Evolutionary conservation across 768 basidiomycete species (phyloP).

Genomic region (Leccinum olivaceopallidum): DNA sequence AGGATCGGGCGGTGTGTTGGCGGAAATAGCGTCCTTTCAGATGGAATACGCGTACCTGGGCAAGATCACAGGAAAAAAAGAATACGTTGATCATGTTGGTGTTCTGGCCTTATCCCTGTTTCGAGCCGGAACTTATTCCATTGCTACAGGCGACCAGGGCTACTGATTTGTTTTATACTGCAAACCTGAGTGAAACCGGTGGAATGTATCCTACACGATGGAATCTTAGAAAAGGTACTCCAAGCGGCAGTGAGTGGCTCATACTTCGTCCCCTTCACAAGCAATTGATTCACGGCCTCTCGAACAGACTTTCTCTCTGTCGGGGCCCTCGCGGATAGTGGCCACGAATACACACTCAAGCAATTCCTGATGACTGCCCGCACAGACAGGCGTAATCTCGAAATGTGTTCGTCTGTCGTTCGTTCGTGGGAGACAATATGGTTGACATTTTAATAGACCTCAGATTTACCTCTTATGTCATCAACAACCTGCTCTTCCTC

Average conservation of each 20-base stretch:
- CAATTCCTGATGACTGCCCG: constrained; percentile 66
- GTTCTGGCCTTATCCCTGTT: not conserved
- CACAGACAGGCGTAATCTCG: constrained; percentile 57
- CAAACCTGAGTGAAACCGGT: constrained; percentile 44
- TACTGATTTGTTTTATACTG: constrained; percentile 46
- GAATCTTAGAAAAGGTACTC: constrained; percentile 48
- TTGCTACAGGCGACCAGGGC: constrained; percentile 46
- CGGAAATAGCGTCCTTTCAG: constrained; percentile 81
- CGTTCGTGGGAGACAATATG: not conserved
- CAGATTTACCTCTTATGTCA: constrained; percentile 57
- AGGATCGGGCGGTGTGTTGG: constrained; percentile 45
- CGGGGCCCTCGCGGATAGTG: constrained; percentile 68
- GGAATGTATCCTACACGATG: constrained; percentile 68
- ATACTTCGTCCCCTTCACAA: not conserved
- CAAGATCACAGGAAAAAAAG: constrained; percentile 69
- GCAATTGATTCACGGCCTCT: not conserved
- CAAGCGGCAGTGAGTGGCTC: constrained; percentile 45
- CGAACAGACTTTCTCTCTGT: constrained; percentile 47
- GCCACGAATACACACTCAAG: constrained; percentile 78
- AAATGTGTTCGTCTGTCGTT: constrained; percentile 56
- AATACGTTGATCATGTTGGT: constrained; percentile 55
- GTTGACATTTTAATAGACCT: constrained; percentile 45
- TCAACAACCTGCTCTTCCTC: constrained; percentile 47
- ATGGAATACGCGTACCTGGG: constrained; percentile 86
- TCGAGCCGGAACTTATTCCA: not conserved